Evolutionary conservation across 2,329 filamentous ascomycete species (phyloP).

Genomic region (Penicillium sp.): DNA sequence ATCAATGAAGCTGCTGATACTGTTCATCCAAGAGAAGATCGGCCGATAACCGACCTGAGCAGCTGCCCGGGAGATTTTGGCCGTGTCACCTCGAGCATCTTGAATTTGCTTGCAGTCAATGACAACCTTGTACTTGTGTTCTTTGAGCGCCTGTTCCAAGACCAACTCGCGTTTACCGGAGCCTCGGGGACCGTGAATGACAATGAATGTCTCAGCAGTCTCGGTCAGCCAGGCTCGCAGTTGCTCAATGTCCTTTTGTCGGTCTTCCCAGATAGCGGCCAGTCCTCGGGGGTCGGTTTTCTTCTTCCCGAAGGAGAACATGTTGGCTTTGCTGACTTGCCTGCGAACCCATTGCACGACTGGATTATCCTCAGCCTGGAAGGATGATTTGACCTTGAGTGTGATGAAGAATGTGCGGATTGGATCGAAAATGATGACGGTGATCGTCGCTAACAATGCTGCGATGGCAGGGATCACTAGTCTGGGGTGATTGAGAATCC

Average conservation of each 20-base stretch:
- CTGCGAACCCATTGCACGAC: constrained; percentile 79
- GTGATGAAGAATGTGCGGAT: constrained; percentile 93
- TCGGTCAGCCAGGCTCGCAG: constrained; percentile 85
- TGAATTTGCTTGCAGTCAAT: constrained; percentile 93
- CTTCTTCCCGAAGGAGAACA: constrained; percentile 44
- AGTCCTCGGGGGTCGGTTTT: constrained; percentile 68
- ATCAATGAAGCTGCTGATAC: constrained; percentile 86
- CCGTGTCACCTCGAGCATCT: constrained; percentile 83
- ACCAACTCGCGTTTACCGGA: constrained; percentile 90
- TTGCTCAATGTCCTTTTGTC: constrained; percentile 77
- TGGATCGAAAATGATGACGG: constrained; percentile 89
- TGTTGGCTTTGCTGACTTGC: constrained; percentile 53
- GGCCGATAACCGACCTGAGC: constrained; percentile 84
- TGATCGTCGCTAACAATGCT: constrained; percentile 77
- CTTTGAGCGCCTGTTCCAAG: constrained; percentile 77
- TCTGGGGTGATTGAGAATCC: constrained; percentile 80
- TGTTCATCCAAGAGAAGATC: constrained; percentile 96
- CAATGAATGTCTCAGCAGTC: constrained; percentile 86
- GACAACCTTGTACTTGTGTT: constrained; percentile 74
- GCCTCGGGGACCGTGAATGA: constrained; percentile 87
- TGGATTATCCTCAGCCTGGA: constrained; percentile 71
- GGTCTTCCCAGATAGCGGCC: constrained; percentile 82
- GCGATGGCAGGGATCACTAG: constrained; percentile 83
- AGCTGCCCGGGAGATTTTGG: constrained; percentile 80
- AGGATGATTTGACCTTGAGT: constrained; percentile 75